phyloP scores from a whole-genome alignment of 768 basidiomycete species.

The Suillus plorans region DNA sequence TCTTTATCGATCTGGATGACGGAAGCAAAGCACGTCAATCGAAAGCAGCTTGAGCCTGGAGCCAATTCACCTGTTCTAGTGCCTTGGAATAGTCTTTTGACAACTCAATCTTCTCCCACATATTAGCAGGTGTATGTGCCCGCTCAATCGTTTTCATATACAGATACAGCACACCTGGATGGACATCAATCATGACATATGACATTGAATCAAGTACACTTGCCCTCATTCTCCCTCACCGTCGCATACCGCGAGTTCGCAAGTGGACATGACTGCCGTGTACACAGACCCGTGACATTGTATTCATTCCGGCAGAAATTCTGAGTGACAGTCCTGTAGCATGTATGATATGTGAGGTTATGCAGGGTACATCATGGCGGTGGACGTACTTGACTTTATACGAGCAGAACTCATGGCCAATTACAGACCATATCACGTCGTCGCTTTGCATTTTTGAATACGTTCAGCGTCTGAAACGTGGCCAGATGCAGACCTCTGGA shows the following conservation, averaged over 20 bases:
- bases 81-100: conserved; percentile 95
- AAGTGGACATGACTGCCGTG: conserved; percentile 93
- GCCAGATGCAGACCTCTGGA: conserved; percentile 7
- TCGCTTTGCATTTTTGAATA: conserved; percentile 74
- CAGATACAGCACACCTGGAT: conserved; percentile 78
- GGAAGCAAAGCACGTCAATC: background rate
- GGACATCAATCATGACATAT: background rate
- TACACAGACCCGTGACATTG: conserved; percentile 96
- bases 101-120: conserved; percentile 96
- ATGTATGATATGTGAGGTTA: conserved; percentile 10
- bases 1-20: conserved; percentile 82
- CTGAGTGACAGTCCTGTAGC: conserved; percentile 81
- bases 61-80: conserved; percentile 75
- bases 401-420: conserved; percentile 94
- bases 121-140: conserved; percentile 91
- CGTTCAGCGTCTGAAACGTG: background rate
- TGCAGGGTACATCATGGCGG: background rate
- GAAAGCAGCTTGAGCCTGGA: background rate
- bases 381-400: conserved; percentile 96
- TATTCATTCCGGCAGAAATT: conserved; percentile 99
- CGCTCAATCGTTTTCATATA: conserved; percentile 98
- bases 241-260: conserved; percentile 98
- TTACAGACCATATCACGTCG: conserved; percentile 98
- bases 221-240: conserved; percentile 95
- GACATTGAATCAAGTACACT: conserved; percentile 9